Conservation (phyloP, 768 basidiomycete genomes). For the Mycena rosella region DNA sequence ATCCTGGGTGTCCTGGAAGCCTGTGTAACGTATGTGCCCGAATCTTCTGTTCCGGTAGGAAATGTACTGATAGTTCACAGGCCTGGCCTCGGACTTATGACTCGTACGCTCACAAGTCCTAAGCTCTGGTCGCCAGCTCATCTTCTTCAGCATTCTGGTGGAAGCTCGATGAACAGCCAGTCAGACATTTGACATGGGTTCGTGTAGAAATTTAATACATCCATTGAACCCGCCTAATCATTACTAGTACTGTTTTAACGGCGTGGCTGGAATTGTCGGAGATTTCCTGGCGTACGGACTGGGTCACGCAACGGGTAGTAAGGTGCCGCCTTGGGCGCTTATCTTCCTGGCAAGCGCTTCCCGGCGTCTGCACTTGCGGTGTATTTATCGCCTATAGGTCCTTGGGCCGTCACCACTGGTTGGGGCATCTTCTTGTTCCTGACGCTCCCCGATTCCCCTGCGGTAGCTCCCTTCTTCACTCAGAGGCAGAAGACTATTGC, state of each 20-base stretch:
- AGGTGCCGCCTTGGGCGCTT: slow-evolving; percentile 44
- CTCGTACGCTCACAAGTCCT: slow-evolving; percentile 29
- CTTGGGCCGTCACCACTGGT: slow-evolving; percentile 44
- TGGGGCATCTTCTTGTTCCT: slow-evolving; percentile 46
- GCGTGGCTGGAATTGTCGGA: slow-evolving; percentile 43
- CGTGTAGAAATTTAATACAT: slow-evolving; percentile 6
- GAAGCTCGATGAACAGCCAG: slow-evolving; percentile 44
- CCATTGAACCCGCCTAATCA: neutral
- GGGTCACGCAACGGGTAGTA: slow-evolving; percentile 39
- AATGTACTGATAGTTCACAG: slow-evolving; percentile 11
- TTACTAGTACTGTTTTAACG: slow-evolving; percentile 36
- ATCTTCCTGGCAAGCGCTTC: slow-evolving; percentile 40
- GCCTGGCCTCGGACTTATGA: slow-evolving; percentile 48
- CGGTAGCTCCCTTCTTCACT: slow-evolving; percentile 46
- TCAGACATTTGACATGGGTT: slow-evolving; percentile 47
- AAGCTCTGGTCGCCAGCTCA: neutral
- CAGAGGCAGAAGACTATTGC: slow-evolving; percentile 49
- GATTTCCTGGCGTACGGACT: slow-evolving; percentile 44
- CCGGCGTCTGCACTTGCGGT: neutral
- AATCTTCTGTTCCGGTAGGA: neutral
- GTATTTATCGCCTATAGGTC: slow-evolving; percentile 2
- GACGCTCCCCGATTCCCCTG: slow-evolving; percentile 53
- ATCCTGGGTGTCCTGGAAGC: slow-evolving; percentile 45
- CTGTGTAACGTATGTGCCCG: slow-evolving; percentile 39
- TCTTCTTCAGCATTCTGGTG: slow-evolving; percentile 42